Evolutionary conservation across 768 basidiomycete species (phyloP).

Genomic region (Lentinula aciculospora): DNA sequence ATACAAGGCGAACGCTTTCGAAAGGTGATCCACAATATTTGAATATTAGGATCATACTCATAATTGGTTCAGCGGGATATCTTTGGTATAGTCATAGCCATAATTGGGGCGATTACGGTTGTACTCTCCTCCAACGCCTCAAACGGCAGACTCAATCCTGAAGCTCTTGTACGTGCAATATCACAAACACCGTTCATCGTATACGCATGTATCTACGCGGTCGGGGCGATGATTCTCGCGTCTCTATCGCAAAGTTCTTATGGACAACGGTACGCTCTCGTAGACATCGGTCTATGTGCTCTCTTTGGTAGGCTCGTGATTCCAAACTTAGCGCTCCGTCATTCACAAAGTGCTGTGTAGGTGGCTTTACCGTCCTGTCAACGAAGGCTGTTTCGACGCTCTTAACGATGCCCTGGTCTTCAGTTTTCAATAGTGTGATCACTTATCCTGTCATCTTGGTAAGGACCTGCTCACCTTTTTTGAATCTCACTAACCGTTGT

Average conservation of each 20-base stretch:
- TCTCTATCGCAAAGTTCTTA: conserved; percentile 57
- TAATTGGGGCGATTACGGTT: conserved; percentile 90
- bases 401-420: conserved; percentile 70
- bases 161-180: conserved; percentile 63
- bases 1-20: conserved; percentile 81
- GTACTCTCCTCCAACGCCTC: conserved; percentile 75
- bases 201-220: conserved; percentile 63
- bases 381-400: conserved; percentile 92
- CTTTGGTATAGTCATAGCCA: conserved; percentile 71
- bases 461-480: conserved; percentile 16
- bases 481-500: conserved; percentile 9
- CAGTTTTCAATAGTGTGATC: conserved; percentile 75
- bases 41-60: conserved; percentile 4
- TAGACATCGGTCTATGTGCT: conserved; percentile 88
- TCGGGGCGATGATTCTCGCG: conserved; percentile 50
- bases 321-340: neutral
- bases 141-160: conserved; percentile 63
- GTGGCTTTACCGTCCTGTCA: conserved; percentile 91
- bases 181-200: conserved; percentile 67
- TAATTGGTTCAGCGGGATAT: conserved; percentile 55
- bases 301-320: conserved; percentile 53
- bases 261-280: conserved; percentile 66
- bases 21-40: conserved; percentile 36
- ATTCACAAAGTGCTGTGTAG: conserved; percentile 27
- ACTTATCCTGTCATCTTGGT: conserved; percentile 78